phyloP scores from a whole-genome alignment of 305 asterid genomes.

The Petunia hybrid region DNA sequence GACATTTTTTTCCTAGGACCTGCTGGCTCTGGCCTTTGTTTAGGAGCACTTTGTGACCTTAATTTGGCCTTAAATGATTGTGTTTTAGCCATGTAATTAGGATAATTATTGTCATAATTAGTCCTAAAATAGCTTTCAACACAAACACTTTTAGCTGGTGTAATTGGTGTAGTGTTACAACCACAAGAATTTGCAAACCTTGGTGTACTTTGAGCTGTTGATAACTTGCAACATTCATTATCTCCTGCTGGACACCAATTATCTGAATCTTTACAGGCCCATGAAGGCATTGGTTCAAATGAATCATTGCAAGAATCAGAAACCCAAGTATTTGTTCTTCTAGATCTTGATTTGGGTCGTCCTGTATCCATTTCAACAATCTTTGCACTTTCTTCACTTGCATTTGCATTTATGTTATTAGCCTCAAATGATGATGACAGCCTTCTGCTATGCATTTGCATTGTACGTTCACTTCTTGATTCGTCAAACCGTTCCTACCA shows the following conservation, averaged over 20 bases:
- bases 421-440: constrained; percentile 24
- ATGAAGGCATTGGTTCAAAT: constrained; percentile 23
- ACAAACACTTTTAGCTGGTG: constrained; percentile 65
- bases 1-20: constrained; percentile 40
- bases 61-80: constrained; percentile 73
- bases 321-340: constrained; percentile 54
- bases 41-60: constrained; percentile 86
- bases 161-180: constrained; percentile 39
- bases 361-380: constrained; percentile 84
- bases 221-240: constrained; percentile 50
- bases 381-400: constrained; percentile 69
- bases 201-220: constrained; percentile 79
- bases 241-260: constrained; percentile 44
- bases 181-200: constrained; percentile 50
- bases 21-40: constrained; percentile 61
- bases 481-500: constrained; percentile 30
- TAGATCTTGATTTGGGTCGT: constrained; percentile 64
- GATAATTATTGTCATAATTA: constrained; percentile 30
- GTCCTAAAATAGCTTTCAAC: constrained; percentile 44
- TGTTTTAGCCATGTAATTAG: constrained; percentile 81
- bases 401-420: neutral
- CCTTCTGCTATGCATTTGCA: constrained; percentile 39
- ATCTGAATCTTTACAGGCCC: constrained; percentile 41
- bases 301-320: constrained; percentile 46
- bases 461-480: constrained; percentile 35